Evolutionary conservation across 768 basidiomycete genomes (phyloP).

Genomic region (Hygrocybe coccinea): DNA sequence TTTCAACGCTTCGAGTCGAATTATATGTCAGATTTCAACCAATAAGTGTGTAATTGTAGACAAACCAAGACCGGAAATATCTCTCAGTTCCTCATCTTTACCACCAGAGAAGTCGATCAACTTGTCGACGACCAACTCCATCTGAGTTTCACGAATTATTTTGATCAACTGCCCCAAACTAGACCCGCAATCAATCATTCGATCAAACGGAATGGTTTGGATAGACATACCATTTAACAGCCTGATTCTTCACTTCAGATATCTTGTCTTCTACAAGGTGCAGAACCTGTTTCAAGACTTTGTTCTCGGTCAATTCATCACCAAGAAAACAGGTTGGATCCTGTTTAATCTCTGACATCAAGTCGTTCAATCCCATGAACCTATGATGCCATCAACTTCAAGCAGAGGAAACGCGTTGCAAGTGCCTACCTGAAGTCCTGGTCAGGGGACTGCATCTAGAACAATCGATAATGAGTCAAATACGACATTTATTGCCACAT

Average conservation of each 20-base stretch:
- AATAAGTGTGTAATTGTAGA: not conserved
- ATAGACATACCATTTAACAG: conserved; percentile 78
- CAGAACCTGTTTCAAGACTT: conserved; percentile 79
- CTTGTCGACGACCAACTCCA: conserved; percentile 85
- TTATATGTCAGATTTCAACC: conserved; percentile 3
- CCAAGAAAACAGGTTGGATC: conserved; percentile 71
- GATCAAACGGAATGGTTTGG: not conserved
- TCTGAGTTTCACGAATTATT: conserved; percentile 75
- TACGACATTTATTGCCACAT: not conserved
- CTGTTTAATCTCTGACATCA: conserved; percentile 82
- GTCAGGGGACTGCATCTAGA: conserved; percentile 84
- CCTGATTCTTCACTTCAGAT: conserved; percentile 97
- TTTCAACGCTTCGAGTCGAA: conserved; percentile 64
- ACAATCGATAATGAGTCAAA: not conserved
- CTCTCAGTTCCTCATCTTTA: conserved; percentile 87
- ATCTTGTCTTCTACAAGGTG: conserved; percentile 89
- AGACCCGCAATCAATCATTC: conserved; percentile 5
- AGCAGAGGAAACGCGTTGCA: conserved; percentile 23
- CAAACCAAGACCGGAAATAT: conserved; percentile 89
- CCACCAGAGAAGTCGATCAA: conserved; percentile 81
- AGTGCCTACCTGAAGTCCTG: conserved; percentile 75
- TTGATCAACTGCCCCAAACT: conserved; percentile 90
- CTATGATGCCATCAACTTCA: conserved; percentile 37
- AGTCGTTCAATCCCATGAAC: conserved; percentile 95
- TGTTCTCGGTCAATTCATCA: conserved; percentile 82